These are phyloP conservation scores for Drosera spatulata DNA, from an alignment of 179 eudicot genomes.

Conservation along the genomic window DNA sequence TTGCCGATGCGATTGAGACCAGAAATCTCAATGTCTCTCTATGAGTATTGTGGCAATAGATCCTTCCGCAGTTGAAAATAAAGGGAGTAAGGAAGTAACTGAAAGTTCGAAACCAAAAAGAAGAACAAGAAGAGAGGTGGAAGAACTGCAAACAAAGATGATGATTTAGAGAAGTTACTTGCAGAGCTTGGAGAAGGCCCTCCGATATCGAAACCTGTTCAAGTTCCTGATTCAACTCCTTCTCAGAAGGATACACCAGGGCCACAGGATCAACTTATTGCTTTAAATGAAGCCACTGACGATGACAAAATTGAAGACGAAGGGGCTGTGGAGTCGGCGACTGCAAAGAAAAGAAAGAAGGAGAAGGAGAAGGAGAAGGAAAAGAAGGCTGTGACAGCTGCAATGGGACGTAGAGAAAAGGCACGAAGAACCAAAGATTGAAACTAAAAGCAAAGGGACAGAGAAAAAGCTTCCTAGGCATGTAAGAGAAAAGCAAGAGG, in stretches of 20 bases:
- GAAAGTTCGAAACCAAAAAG: constrained; percentile 40
- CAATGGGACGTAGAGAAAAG: constrained; percentile 35
- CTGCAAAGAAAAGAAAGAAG: constrained; percentile 55
- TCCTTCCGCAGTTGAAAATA: background rate
- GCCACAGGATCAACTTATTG: constrained; percentile 29
- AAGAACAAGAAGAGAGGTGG: constrained; percentile 89
- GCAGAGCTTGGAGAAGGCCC: constrained; percentile 76
- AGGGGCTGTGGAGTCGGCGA: constrained; percentile 60
- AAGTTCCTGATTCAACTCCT: constrained; percentile 12
- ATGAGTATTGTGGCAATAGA: too few species aligned
- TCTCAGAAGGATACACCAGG: constrained; percentile 27
- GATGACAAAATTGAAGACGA: constrained; percentile 53
- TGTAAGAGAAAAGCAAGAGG: constrained; percentile 87
- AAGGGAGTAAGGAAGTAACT: constrained; percentile 14
- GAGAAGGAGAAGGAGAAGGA: constrained; percentile 80
- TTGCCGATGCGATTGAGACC: too few species aligned
- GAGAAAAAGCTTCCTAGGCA: constrained; percentile 85
- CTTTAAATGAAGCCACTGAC: constrained; percentile 22
- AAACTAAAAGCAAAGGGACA: constrained; percentile 34
- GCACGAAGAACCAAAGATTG: constrained; percentile 43
- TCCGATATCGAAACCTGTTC: constrained; percentile 27
- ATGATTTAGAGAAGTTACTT: constrained; percentile 67
- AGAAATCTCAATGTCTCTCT: too few species aligned
- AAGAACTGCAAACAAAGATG: constrained; percentile 75
- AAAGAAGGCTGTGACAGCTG: constrained; percentile 44